phyloP scores from a whole-genome alignment of 441 rosid genomes.

The Bruguiera hainesii region DNA sequence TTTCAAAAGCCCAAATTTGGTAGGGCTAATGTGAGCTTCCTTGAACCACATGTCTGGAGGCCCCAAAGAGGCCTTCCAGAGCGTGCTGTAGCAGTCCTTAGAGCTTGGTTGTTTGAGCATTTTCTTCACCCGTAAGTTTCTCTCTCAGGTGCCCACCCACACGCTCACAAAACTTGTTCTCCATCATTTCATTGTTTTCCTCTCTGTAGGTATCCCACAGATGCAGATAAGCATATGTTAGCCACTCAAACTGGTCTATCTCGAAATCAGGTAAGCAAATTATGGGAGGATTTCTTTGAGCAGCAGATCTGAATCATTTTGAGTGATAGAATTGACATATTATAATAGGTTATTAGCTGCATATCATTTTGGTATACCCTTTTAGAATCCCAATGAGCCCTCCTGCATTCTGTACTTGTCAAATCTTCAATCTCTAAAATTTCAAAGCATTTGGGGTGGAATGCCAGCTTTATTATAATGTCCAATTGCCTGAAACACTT shows the following conservation, averaged over 20 bases:
- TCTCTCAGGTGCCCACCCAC: neutral
- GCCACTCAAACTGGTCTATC: constrained; percentile 53
- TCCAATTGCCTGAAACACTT: too few species aligned
- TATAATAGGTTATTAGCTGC: neutral
- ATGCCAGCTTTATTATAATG: too few species aligned
- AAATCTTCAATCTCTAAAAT: too few species aligned
- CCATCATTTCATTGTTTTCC: constrained; percentile 2
- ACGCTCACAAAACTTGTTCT: neutral
- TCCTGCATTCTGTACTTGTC: neutral
- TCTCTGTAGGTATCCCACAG: constrained; percentile 51
- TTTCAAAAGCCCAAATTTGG: constrained; percentile 31
- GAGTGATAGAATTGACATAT: constrained; percentile 18
- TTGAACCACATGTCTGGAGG: constrained; percentile 52
- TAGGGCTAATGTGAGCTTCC: constrained; percentile 33
- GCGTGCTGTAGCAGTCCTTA: constrained; percentile 53
- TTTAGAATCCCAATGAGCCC: neutral
- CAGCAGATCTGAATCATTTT: neutral
- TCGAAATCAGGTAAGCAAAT: constrained; percentile 44
- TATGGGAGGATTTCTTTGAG: constrained; percentile 4
- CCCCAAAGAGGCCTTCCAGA: constrained; percentile 73
- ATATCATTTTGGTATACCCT: neutral
- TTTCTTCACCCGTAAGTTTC: constrained; percentile 58
- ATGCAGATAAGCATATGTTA: constrained; percentile 54
- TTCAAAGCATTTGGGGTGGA: too few species aligned
- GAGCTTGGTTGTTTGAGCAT: constrained; percentile 65